A percentile compares a stretch with the other conserved stretches of the same genome.
These are phyloP conservation scores for Monosporozyma aerobia DNA, from an alignment of 805 yeast genomes.

Conservation along the genomic window DNA sequence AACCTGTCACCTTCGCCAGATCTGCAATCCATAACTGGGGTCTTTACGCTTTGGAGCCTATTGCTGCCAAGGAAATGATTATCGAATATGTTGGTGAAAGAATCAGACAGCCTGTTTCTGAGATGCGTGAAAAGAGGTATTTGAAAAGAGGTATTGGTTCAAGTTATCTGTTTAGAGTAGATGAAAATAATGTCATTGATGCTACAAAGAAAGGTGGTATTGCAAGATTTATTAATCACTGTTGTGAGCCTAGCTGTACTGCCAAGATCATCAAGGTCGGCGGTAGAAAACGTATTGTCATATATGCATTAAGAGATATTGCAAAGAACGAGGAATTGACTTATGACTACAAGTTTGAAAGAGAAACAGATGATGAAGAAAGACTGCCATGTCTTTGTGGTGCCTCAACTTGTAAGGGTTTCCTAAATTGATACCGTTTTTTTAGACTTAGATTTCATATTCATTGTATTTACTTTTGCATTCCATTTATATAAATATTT, in stretches of 20 bases:
- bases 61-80: conserved; percentile 94
- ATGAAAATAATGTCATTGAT: conserved; percentile 89
- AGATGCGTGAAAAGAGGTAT: conserved; percentile 78
- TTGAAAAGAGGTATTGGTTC: conserved; percentile 91
- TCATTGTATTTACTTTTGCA: background rate
- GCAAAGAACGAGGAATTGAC: conserved; percentile 87
- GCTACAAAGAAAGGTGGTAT: conserved; percentile 97
- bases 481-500: background rate
- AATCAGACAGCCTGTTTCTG: conserved; percentile 88
- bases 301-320: conserved; percentile 84
- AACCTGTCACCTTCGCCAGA: conserved; percentile 93
- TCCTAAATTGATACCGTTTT: conserved; percentile 45
- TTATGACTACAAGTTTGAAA: conserved; percentile 90
- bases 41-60: conserved; percentile 86
- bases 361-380: conserved; percentile 82
- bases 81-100: conserved; percentile 97
- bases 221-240: conserved; percentile 93
- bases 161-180: conserved; percentile 83
- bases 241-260: conserved; percentile 95
- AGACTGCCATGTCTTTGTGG: conserved; percentile 92
- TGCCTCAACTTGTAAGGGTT: conserved; percentile 89
- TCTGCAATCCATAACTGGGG: conserved; percentile 99
- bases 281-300: conserved; percentile 87
- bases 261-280: conserved; percentile 94
- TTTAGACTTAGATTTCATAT: background rate